These are phyloP conservation scores for Aspergillus diversus DNA, from an alignment of 495 filamentous ascomycete species.

Conservation along the genomic window DNA sequence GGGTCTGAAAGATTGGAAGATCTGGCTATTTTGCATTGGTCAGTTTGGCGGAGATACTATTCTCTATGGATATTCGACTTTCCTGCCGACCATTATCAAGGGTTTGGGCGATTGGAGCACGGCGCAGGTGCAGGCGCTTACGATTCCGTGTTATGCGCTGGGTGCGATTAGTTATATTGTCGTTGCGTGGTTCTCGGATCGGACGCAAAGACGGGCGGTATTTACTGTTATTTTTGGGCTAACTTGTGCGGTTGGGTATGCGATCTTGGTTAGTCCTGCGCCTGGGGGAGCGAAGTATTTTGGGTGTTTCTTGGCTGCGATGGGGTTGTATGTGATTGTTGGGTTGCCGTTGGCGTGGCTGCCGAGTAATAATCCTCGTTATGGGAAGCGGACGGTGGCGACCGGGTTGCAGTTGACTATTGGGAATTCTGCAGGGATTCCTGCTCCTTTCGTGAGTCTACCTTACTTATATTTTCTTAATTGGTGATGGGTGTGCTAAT, in stretches of 20 bases:
- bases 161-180: slow-evolving; percentile 47
- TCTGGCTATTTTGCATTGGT: slow-evolving; percentile 43
- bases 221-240: slow-evolving; percentile 31
- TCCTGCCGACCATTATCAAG: slow-evolving; percentile 59
- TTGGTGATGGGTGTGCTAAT: too few relatives aligned
- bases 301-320: slow-evolving; percentile 54
- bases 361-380: slow-evolving; percentile 60
- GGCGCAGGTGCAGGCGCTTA: slow-evolving; percentile 47
- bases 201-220: slow-evolving; percentile 21
- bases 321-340: slow-evolving; percentile 36
- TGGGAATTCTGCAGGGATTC: slow-evolving; percentile 53
- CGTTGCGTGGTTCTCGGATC: slow-evolving; percentile 45
- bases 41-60: slow-evolving; percentile 60
- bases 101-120: slow-evolving; percentile 54
- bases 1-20: slow-evolving; percentile 44
- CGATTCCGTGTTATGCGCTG: slow-evolving; percentile 50
- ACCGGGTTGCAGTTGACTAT: slow-evolving; percentile 63
- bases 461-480: background rate
- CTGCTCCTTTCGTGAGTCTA: slow-evolving; percentile 19
- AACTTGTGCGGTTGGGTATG: slow-evolving; percentile 1
- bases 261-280: slow-evolving; percentile 35
- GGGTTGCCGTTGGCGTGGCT: slow-evolving; percentile 50
- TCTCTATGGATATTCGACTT: slow-evolving; percentile 63
- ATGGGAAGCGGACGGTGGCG: slow-evolving; percentile 57
- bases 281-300: slow-evolving; percentile 55